These are phyloP conservation scores for Peronospora tabacina DNA, from an alignment of 352 stramenopile species.

Conservation along the genomic window DNA sequence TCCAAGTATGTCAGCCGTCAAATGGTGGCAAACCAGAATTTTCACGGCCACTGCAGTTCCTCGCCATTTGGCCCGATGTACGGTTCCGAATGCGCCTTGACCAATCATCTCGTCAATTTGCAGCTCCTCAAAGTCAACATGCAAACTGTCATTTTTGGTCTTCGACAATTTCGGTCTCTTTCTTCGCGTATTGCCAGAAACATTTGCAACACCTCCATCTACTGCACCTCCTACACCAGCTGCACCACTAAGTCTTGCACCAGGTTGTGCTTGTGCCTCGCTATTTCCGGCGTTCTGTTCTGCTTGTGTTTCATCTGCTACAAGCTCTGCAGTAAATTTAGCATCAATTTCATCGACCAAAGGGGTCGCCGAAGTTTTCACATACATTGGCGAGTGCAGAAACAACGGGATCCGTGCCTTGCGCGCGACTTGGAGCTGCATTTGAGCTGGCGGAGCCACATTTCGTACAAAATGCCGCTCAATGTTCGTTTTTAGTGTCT, in stretches of 20 bases:
- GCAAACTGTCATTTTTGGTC: conserved; percentile 63
- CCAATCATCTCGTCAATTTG: conserved; percentile 79
- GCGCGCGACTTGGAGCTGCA: conserved; percentile 78
- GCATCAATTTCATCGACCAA: conserved; percentile 44
- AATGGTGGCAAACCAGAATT: conserved; percentile 75
- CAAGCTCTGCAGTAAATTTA: conserved; percentile 21
- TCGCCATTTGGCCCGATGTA: conserved; percentile 66
- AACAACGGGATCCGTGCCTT: conserved; percentile 81
- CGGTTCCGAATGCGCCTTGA: conserved; percentile 77
- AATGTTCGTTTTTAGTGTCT: conserved; percentile 43
- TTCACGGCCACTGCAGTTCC: conserved; percentile 78
- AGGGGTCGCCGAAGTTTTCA: conserved; percentile 53
- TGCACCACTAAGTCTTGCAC: conserved; percentile 4
- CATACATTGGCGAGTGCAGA: conserved; percentile 82
- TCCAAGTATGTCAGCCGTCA: conserved; percentile 78
- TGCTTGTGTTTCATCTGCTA: conserved; percentile 11
- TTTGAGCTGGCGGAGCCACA: conserved; percentile 69
- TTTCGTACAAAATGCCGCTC: conserved; percentile 67
- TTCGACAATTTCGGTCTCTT: conserved; percentile 35
- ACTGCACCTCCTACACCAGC: conserved; percentile 1
- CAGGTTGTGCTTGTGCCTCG: conserved; percentile 5
- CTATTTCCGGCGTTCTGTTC: conserved; percentile 9
- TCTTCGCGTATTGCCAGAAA: conserved; percentile 14
- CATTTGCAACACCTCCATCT: conserved; percentile 12
- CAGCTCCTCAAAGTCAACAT: conserved; percentile 76